Percentiles rank a stretch among this genome's conserved stretches.
Evolutionary conservation across 2,329 filamentous ascomycete species (phyloP).

Genomic region (Gaeumannomyces sp.): DNA sequence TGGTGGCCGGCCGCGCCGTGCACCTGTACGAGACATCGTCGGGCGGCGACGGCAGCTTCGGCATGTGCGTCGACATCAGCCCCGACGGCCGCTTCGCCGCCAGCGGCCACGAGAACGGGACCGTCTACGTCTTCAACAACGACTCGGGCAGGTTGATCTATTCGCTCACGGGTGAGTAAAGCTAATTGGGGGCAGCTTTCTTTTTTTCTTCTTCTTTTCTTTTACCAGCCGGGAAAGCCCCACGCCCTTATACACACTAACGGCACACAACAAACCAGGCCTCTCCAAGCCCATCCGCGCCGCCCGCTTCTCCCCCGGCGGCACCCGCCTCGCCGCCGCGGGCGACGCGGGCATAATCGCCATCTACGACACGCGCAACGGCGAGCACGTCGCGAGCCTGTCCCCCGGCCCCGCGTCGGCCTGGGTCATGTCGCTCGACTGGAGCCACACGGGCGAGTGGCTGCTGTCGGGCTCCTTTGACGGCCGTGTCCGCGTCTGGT

Average conservation of each 20-base stretch:
- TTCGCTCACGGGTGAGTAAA: conserved; percentile 66
- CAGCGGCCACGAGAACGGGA: conserved; percentile 87
- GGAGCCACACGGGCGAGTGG: conserved; percentile 90
- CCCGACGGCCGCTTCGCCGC: conserved; percentile 79
- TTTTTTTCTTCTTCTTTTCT: too few relatives aligned
- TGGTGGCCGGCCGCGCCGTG: conserved; percentile 43
- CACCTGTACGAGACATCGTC: conserved; percentile 69
- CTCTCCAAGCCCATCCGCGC: conserved; percentile 81
- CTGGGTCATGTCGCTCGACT: conserved; percentile 89
- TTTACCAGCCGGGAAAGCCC: too few relatives aligned
- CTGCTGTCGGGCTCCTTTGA: conserved; percentile 83
- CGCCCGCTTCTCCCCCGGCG: conserved; percentile 81
- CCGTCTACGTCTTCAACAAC: conserved; percentile 92
- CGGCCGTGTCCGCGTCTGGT: conserved; percentile 95
- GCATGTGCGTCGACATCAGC: conserved; percentile 76
- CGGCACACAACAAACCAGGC: too few relatives aligned
- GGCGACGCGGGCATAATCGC: conserved; percentile 86
- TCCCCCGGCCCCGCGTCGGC: conserved; percentile 45
- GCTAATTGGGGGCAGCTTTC: too few relatives aligned
- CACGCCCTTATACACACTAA: not conserved
- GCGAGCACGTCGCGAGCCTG: conserved; percentile 86
- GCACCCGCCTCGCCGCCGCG: conserved; percentile 78
- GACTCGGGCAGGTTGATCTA: conserved; percentile 79
- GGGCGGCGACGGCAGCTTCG: conserved; percentile 75
- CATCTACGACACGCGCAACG: conserved; percentile 85